Percentiles rank a stretch among this genome's conserved stretches.
These are phyloP conservation scores for Pestalotiopsis sp. DNA, from an alignment of 2,329 filamentous ascomycete species.

Conservation along the genomic window DNA sequence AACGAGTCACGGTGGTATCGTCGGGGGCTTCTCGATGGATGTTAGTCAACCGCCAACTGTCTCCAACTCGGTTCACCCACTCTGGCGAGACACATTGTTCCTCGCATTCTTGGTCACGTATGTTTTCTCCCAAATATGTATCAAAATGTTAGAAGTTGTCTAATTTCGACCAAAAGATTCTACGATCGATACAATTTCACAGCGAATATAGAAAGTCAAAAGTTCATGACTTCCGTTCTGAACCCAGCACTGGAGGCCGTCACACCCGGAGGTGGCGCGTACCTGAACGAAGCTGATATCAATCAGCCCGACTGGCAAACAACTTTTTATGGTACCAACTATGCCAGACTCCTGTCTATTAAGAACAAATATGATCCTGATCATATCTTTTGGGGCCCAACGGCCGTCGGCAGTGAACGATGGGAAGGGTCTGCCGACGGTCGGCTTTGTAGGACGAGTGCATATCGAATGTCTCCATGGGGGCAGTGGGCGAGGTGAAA, in stretches of 20 bases:
- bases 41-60: slow-evolving; percentile 23
- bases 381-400: slow-evolving; percentile 39
- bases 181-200: background rate
- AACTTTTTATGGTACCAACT: slow-evolving; percentile 37
- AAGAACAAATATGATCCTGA: slow-evolving; percentile 44
- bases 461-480: background rate
- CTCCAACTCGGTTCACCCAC: slow-evolving; percentile 33
- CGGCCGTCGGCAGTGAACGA: slow-evolving; percentile 42
- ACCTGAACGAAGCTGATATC: slow-evolving; percentile 44
- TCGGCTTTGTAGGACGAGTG: slow-evolving; percentile 33
- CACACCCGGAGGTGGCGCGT: slow-evolving; percentile 24
- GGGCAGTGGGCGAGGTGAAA: too few species aligned
- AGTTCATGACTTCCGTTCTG: slow-evolving; percentile 22
- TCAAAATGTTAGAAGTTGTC: background rate
- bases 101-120: slow-evolving; percentile 25
- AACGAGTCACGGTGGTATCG: slow-evolving; percentile 26
- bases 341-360: slow-evolving; percentile 31
- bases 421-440: slow-evolving; percentile 40
- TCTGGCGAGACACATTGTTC: slow-evolving; percentile 30
- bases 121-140: slow-evolving; percentile 22
- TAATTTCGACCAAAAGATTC: background rate
- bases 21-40: slow-evolving; percentile 29
- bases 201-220: slow-evolving; percentile 20
- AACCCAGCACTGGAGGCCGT: slow-evolving; percentile 17
- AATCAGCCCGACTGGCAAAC: slow-evolving; percentile 31